These are phyloP conservation scores for Neurospora sp. DNA, from an alignment of 495 filamentous ascomycete genomes.

Conservation along the genomic window DNA sequence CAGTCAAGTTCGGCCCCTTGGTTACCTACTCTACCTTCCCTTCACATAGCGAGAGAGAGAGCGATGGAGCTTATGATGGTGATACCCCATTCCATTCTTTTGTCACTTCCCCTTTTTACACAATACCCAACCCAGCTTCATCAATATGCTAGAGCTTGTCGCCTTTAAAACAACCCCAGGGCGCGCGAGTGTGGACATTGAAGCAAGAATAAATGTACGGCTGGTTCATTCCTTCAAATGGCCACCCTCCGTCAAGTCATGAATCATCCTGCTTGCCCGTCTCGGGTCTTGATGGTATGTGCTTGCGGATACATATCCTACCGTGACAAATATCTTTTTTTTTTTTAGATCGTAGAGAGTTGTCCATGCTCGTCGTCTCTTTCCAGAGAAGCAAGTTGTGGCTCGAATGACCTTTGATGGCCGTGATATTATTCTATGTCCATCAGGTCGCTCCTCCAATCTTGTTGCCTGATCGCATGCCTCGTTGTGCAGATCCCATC, in stretches of 20 bases:
- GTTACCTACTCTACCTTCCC: not conserved
- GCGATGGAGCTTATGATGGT: not conserved
- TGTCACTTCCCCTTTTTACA: not conserved
- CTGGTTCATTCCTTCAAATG: slow-evolving; percentile 4
- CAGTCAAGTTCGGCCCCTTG: not conserved
- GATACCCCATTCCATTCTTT: not conserved
- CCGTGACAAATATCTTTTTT: too few species aligned
- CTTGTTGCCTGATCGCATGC: too few species aligned
- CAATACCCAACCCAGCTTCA: slow-evolving; percentile 25
- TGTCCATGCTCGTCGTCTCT: too few species aligned
- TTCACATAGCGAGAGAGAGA: not conserved
- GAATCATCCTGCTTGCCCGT: slow-evolving; percentile 9
- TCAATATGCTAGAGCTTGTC: slow-evolving; percentile 44
- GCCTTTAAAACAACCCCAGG: slow-evolving; percentile 28
- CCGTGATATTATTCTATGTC: too few species aligned
- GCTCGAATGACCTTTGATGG: too few species aligned
- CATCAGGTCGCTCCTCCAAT: too few species aligned
- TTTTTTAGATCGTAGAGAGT: too few species aligned
- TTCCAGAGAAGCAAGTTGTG: too few species aligned
- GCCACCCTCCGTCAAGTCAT: slow-evolving; percentile 15
- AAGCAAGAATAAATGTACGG: slow-evolving; percentile 33
- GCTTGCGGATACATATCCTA: not conserved
- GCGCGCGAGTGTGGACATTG: slow-evolving; percentile 46
- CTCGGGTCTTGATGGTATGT: slow-evolving; percentile 10
- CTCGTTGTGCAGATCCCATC: too few species aligned